Percentiles rank a stretch among this genome's conserved stretches.
Evolutionary conservation across 148 eudicot genomes (phyloP).

Genomic region (Dysphania ambrosioides): DNA sequence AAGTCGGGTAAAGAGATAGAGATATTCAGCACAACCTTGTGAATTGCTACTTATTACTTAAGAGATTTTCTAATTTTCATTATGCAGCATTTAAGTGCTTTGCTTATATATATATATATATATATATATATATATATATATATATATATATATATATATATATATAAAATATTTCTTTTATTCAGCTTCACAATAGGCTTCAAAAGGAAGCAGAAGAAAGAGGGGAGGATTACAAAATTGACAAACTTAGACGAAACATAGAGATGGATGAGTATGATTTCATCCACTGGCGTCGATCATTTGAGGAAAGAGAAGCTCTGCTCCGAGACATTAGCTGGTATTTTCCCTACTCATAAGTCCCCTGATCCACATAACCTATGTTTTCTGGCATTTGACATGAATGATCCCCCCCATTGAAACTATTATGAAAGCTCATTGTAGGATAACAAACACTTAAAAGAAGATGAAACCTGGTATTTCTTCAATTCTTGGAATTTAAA

Average conservation of each 20-base stretch:
- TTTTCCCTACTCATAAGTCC: neutral
- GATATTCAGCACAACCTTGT: neutral
- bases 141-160: too few relatives aligned
- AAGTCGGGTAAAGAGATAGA: neutral
- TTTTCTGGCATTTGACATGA: neutral
- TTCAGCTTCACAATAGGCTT: slow-evolving; percentile 61
- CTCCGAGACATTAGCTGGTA: slow-evolving; percentile 96
- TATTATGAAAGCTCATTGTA: neutral
- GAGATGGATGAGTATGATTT: slow-evolving; percentile 98
- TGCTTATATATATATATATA: slow-evolving; percentile 26
- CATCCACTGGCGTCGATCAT: slow-evolving; percentile 92
- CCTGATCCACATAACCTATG: neutral
- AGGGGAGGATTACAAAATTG: slow-evolving; percentile 64
- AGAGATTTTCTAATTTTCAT: neutral
- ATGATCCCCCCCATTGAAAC: neutral
- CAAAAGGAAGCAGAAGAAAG: slow-evolving; percentile 69
- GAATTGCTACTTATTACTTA: neutral
- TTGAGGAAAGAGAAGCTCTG: slow-evolving; percentile 95
- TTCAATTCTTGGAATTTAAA: neutral
- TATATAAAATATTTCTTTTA: too few relatives aligned
- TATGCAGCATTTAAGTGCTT: neutral
- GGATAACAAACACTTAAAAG: neutral
- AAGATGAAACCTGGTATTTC: neutral
- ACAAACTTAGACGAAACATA: slow-evolving; percentile 59
- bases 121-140: too few relatives aligned